Base-by-base conservation (phyloP, 106 monocot genomes). In the Dioscorea zingiberensis region DNA sequence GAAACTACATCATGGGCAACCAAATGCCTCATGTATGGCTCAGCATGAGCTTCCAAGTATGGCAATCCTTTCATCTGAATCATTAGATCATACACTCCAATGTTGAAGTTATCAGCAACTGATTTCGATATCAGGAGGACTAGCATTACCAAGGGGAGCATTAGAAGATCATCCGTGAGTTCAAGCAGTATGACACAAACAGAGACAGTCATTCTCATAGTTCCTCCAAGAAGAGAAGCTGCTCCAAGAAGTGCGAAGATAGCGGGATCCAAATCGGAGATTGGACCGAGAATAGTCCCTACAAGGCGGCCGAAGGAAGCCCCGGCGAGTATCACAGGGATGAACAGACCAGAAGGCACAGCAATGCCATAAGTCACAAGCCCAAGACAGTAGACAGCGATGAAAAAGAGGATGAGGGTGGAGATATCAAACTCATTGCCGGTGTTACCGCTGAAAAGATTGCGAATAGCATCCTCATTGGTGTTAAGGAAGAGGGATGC, bases 151-250 rank as follows among this genome's bases (percentile, higher is more conserved):
- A 86, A 49, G 3, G 86, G 86, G 3, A 86, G 86, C 78, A 86
- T 75, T 15, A 69, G 70, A 21, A 86, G 86, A 48, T 79, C 73
- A 59, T 82, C 79, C 47, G 86, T 86, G 54, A 86, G 82, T 55
- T 86, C 82, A 1, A 86, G 79, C 21, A 86, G 82, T 51, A 86
- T 86, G 15, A 86, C 70, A 21, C 86, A 86, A 2, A 86, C 78
- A 0, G 86, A 86, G 54, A 86, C 86, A 0, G 86, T 86, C 86
- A 86, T 86, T 58, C 86, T 78, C 86, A 86, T 82, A 3, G 86
- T 86, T 16, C 86, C 86, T 14, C 86, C 86, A 44, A 86, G 86
- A 66, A 86, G 82, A 2, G 86, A 75, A 1, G 86, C 82, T 6
- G 86, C 78, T 2, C 86, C 81, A 10, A 86, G 70, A 11, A 86